Conservation (phyloP, 169 alveolate genomes). For the Eimeria maxima region DNA sequence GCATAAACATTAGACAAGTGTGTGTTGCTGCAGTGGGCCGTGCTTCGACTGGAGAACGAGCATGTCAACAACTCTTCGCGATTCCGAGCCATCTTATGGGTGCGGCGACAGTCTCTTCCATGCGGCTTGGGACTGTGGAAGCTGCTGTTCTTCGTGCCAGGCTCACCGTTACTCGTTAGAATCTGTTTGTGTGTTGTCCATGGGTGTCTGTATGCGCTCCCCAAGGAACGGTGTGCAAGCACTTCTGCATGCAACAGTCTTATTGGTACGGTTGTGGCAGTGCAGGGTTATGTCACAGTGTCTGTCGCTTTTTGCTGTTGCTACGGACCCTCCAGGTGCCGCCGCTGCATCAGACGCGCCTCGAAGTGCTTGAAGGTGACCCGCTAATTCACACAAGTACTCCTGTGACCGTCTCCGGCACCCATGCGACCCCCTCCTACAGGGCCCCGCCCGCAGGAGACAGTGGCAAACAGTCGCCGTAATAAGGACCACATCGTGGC, state of each 20-base stretch:
- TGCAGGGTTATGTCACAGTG: neutral
- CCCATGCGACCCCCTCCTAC: neutral
- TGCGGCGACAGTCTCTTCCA: slow-evolving; percentile 38
- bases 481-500: neutral
- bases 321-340: slow-evolving; percentile 24
- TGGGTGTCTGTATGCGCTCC: neutral
- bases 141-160: too few relatives aligned
- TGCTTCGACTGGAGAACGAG: too few relatives aligned
- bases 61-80: slow-evolving; percentile 90
- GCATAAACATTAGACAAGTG: too few relatives aligned
- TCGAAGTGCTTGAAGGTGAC: slow-evolving; percentile 44
- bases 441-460: neutral
- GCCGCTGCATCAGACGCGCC: slow-evolving; percentile 57
- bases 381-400: slow-evolving; percentile 27
- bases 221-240: too few relatives aligned
- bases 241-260: neutral
- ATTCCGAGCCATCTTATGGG: slow-evolving; percentile 93
- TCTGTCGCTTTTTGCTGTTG: neutral
- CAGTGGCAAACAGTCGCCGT: neutral
- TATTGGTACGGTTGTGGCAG: neutral
- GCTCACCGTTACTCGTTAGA: too few relatives aligned
- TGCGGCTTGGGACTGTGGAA: neutral
- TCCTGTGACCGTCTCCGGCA: neutral
- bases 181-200: neutral
- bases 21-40: too few relatives aligned